Evolutionary conservation across 2,329 filamentous ascomycete genomes (phyloP).

Genomic region (Stachybotrys echinatus): DNA sequence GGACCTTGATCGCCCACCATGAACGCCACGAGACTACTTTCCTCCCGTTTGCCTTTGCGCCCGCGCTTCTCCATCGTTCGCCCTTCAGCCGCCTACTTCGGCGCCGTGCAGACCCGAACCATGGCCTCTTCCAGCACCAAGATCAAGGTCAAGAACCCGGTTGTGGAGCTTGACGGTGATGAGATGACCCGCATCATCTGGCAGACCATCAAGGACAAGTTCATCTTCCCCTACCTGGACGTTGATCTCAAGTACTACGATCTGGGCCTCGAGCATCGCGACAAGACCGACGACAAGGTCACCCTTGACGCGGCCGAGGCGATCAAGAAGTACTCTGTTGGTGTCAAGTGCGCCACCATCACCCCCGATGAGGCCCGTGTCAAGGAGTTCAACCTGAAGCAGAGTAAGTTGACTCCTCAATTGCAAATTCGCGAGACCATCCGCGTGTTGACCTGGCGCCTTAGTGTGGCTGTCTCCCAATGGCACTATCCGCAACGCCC

Average conservation of each 20-base stretch:
- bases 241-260: conserved; percentile 99
- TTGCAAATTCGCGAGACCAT: conserved; percentile 6
- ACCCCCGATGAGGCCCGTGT: conserved; percentile 96
- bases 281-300: conserved; percentile 94
- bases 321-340: conserved; percentile 98
- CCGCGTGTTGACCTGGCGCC: background rate
- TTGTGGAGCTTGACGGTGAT: conserved; percentile 93
- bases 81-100: conserved; percentile 57
- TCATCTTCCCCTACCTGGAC: conserved; percentile 93
- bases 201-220: conserved; percentile 98
- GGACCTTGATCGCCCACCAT: conserved; percentile 18
- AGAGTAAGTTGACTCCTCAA: conserved; percentile 58
- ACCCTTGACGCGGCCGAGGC: conserved; percentile 92
- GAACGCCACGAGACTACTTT: conserved; percentile 22
- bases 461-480: conserved; percentile 97
- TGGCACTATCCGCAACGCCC: conserved; percentile 72
- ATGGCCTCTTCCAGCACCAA: conserved; percentile 63
- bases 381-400: conserved; percentile 97
- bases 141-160: conserved; percentile 99
- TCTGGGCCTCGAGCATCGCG: conserved; percentile 86
- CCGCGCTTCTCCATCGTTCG: conserved; percentile 33
- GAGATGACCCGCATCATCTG: conserved; percentile 99
- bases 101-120: conserved; percentile 36
- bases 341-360: conserved; percentile 99
- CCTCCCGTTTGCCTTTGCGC: conserved; percentile 16